Percentiles rank a stretch among this genome's conserved stretches.
These are phyloP conservation scores for Acrasis kona DNA, from an alignment of 78 protist species.

Conservation along the genomic window DNA sequence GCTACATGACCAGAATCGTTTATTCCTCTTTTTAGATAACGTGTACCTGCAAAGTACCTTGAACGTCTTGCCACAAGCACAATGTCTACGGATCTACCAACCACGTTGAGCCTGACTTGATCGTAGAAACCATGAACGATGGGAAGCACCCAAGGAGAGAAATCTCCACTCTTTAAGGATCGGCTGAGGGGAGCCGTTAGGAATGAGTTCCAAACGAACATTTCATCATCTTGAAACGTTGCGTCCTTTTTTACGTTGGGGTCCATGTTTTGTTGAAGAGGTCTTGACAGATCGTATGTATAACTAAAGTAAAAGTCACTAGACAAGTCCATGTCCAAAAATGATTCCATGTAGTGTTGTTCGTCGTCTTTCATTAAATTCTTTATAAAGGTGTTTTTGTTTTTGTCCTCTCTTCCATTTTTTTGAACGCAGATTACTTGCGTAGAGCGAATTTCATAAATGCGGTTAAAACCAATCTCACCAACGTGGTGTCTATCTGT, in stretches of 20 bases:
- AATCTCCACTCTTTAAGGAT: not conserved
- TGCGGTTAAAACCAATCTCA: slow-evolving; percentile 57
- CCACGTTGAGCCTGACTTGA: slow-evolving; percentile 25
- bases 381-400: not conserved
- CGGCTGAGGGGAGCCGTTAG: slow-evolving; percentile 29
- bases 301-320: slow-evolving; percentile 74
- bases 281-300: slow-evolving; percentile 81
- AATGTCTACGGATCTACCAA: slow-evolving; percentile 39
- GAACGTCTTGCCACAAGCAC: slow-evolving; percentile 87
- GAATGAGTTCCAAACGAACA: slow-evolving; percentile 79
- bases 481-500: slow-evolving; percentile 67
- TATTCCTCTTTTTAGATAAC: slow-evolving; percentile 92
- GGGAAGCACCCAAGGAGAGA: slow-evolving; percentile 54
- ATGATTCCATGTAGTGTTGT: slow-evolving; percentile 35
- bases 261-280: slow-evolving; percentile 40
- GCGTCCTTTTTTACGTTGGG: not conserved
- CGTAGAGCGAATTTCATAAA: slow-evolving; percentile 62
- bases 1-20: slow-evolving; percentile 88
- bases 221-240: slow-evolving; percentile 12
- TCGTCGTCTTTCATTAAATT: not conserved
- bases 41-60: slow-evolving; percentile 90
- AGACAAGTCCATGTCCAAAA: slow-evolving; percentile 54
- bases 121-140: slow-evolving; percentile 75
- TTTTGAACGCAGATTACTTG: not conserved
- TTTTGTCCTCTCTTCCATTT: not conserved